Conservation (phyloP, 1,284 basidiomycete species). For the Stygiomarasmius scandens region DNA sequence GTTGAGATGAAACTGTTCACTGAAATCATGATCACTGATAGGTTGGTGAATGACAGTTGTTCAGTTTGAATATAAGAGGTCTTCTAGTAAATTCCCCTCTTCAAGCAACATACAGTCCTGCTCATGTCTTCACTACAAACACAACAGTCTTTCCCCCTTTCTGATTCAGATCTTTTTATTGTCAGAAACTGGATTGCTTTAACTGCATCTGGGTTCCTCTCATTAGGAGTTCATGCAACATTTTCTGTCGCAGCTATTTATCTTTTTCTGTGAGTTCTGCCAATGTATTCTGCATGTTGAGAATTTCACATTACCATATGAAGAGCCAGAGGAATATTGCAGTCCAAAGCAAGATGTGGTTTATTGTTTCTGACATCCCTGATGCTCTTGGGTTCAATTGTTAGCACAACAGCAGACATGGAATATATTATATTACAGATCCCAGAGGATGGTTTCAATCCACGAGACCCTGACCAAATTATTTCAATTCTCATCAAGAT, state of each 20-base stretch:
- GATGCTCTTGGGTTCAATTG: neutral
- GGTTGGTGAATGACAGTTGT: too few species aligned
- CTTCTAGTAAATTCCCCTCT: too few species aligned
- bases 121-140: too few species aligned
- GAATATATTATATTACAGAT: neutral
- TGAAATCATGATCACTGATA: too few species aligned
- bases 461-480: neutral
- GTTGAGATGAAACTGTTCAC: too few species aligned
- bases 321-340: neutral
- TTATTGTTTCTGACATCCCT: neutral
- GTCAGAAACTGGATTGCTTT: neutral
- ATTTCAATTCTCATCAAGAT: neutral
- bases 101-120: too few species aligned
- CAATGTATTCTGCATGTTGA: neutral
- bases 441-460: neutral
- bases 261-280: neutral
- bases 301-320: too few species aligned
- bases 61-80: too few species aligned
- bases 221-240: neutral
- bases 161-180: neutral
- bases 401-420: neutral
- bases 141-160: neutral
- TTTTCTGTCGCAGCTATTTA: neutral
- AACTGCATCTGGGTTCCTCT: neutral
- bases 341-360: neutral